Evolutionary conservation across 768 basidiomycete genomes (phyloP), one percentile per base, ranked within the genome.

Genomic region (Psilocybe azurescens): DNA sequence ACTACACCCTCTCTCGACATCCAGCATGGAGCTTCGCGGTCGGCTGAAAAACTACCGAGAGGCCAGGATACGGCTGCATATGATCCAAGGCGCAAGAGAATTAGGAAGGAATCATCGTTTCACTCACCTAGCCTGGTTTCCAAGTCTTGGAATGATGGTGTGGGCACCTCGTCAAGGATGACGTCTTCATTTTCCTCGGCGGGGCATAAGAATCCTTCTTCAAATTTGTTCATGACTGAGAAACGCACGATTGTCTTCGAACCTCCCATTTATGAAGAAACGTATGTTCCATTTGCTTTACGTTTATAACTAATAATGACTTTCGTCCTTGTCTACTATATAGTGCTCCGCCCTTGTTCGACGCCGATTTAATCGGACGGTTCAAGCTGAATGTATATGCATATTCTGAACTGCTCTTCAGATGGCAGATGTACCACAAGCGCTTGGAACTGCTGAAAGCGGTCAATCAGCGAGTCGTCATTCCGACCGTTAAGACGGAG

Each of bases 391-490:
- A 95, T 71, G 78, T 94, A 20, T 74, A 86, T 47, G 79, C 81
- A 1, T 95, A 95, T 69, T 89, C 90, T 5, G 91, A 95, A 59
- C 76, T 90, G 64, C 77, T 95, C 24, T 86, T 86, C 65, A 77
- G 87, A 48, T 95, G 94, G 94, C 77, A 86, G 63, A 72, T 93
- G 56, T 77, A 84, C 66, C 80, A 86, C 44, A 90, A 93, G 70
- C 85, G 93, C 2, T 74, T 88, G 16, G 91, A 93, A 65, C 79
- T 95, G 1, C 74, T 94, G 59, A 91, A 91, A 64, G 79, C 84
- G n/a, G 81, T 89, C 20, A 79, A 79, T 63, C 73, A 68, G 38
- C 69, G 71, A 18, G 58, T 65, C n/a, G 55, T 62, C n/a, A 48
- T 64, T 10, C 53, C 63, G 32, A 53, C 62, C 16, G 59, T 50